These are phyloP conservation scores for Decorospora gaudefroyi DNA, from an alignment of 2,329 filamentous ascomycete species.

Conservation along the genomic window DNA sequence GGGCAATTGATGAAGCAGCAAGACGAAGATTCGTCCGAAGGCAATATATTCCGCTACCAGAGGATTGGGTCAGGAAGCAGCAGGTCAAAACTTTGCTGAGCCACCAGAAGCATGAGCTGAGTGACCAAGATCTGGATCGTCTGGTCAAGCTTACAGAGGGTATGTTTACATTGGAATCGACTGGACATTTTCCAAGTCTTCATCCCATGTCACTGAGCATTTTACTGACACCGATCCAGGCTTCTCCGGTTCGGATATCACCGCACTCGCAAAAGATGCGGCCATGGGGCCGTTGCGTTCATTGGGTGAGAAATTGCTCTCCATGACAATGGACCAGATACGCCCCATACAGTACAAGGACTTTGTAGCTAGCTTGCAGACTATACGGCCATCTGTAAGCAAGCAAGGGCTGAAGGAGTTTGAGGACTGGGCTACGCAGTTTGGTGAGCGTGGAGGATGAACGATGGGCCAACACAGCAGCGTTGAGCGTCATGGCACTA, in stretches of 20 bases:
- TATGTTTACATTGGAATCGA: conserved; percentile 51
- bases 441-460: conserved; percentile 85
- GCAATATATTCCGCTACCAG: conserved; percentile 94
- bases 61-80: conserved; percentile 75
- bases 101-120: conserved; percentile 83
- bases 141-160: conserved; percentile 85
- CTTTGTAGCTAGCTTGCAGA: conserved; percentile 80
- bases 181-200: not conserved
- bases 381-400: conserved; percentile 88
- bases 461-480: not conserved
- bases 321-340: conserved; percentile 94
- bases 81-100: conserved; percentile 80
- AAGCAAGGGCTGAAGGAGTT: conserved; percentile 83
- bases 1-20: conserved; percentile 97
- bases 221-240: conserved; percentile 58
- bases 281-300: conserved; percentile 95
- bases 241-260: conserved; percentile 98
- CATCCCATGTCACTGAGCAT: not conserved
- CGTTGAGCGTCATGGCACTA: not conserved
- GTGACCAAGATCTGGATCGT: conserved; percentile 69
- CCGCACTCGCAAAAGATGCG: conserved; percentile 93
- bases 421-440: conserved; percentile 92
- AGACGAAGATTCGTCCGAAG: conserved; percentile 85
- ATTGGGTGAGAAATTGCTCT: conserved; percentile 83
- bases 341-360: conserved; percentile 80